Base-by-base conservation (phyloP, 192 early-diverging fungal genomes). In the Jimgerdemannia flammicorona region DNA sequence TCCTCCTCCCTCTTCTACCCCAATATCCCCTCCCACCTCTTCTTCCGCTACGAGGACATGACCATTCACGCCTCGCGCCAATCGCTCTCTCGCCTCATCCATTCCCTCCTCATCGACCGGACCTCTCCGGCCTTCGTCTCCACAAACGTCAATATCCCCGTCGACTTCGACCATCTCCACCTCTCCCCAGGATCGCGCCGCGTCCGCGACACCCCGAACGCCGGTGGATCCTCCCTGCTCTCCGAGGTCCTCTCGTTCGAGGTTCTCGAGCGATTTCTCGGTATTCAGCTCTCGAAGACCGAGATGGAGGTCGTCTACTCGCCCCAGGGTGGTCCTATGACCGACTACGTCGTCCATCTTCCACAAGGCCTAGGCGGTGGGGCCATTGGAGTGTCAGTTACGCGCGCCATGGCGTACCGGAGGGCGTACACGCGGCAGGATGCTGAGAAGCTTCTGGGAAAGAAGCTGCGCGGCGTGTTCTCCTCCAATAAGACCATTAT, bases 231-330 rank as follows among this genome's bases (percentile, higher is more conserved):
- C 40, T 84, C 83, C 66, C 54, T 84, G 6, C 70, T 83, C 17
- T 84, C 83, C 8, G 86, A 87, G 74, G 83, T 85, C 17, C 59
- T 87, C 19, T 86, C 84, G 3, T 79, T 76, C 44, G 86, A 86
- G 40, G 71, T 87, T 39, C 67, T 87, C 43, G 67, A 75, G 40
- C 77, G 86, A 40, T 76, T 85, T 29, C 64, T 87, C 3, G 81
- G 81, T 19, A 79, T 79, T 18, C 43, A 76, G 4, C 44, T 87
- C 11, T 75, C 77, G 68, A 84, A 83, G 71, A 87, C 86, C 18
- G 86, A 87, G 76, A 85, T 86, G 83, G 86, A 87, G 69, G 75
- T 87, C 9, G 64, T 40, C 18, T 84, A 87, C 73, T 72, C 73
- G 3, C 78, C 80, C 43, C 72, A 74, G 3, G 76, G 82, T 63